These are phyloP conservation scores for Phlyctochytrium bullatum DNA, from an alignment of 192 early-diverging fungal species.

Conservation along the genomic window DNA sequence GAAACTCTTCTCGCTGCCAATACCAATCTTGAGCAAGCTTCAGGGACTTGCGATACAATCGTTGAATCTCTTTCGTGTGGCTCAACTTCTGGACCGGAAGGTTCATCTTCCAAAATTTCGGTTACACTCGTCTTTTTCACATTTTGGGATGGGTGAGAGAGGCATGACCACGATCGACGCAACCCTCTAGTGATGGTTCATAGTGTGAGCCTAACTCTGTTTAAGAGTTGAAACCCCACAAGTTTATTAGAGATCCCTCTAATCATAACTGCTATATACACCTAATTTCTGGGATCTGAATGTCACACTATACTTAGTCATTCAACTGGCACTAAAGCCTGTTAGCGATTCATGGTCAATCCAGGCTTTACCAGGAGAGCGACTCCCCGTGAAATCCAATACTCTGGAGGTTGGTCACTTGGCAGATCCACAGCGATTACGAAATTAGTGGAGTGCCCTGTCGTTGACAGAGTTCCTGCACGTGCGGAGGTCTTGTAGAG, in stretches of 20 bases:
- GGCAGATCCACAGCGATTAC: constrained; percentile 55
- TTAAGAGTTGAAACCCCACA: too few relatives aligned
- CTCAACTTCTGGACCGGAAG: neutral
- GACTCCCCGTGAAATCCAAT: constrained; percentile 62
- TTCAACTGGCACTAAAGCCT: neutral
- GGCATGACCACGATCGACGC: too few relatives aligned
- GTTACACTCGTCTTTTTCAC: too few relatives aligned
- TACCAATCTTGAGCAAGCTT: constrained; percentile 86
- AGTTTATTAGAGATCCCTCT: too few relatives aligned
- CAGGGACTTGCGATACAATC: constrained; percentile 82
- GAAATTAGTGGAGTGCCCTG: constrained; percentile 64
- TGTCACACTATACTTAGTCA: too few relatives aligned
- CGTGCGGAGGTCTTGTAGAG: constrained; percentile 63
- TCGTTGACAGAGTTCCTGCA: constrained; percentile 60
- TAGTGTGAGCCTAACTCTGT: too few relatives aligned
- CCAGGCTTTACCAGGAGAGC: constrained; percentile 39
- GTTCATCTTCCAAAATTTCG: too few relatives aligned
- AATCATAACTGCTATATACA: too few relatives aligned
- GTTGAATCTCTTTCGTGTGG: constrained; percentile 51
- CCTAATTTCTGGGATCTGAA: too few relatives aligned
- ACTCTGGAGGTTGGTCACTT: constrained; percentile 50
- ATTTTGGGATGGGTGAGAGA: too few relatives aligned
- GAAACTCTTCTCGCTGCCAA: constrained; percentile 72
- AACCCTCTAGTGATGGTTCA: too few relatives aligned
- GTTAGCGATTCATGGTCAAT: neutral